Evolutionary conservation across 495 filamentous ascomycete species (phyloP).

Genomic region (Penicillium lagena): DNA sequence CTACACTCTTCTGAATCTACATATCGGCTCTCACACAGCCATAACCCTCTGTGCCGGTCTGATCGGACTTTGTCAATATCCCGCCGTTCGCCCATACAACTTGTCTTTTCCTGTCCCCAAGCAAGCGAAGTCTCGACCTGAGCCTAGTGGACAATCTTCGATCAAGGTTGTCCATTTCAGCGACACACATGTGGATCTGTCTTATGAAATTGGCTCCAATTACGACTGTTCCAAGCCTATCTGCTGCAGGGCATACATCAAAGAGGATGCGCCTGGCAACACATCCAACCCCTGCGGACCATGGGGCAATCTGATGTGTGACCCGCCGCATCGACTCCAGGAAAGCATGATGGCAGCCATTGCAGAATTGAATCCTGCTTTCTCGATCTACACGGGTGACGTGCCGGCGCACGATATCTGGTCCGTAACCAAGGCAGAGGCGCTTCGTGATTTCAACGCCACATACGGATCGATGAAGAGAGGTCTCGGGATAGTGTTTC

Average conservation of each 20-base stretch:
- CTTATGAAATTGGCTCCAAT: constrained; percentile 43
- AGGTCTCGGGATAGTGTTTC: constrained; percentile 36
- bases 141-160: constrained; percentile 37
- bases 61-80: constrained; percentile 43
- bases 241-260: constrained; percentile 45
- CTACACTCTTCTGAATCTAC: constrained; percentile 36
- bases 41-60: constrained; percentile 42
- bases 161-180: constrained; percentile 49
- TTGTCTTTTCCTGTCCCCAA: constrained; percentile 41
- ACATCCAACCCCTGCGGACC: constrained; percentile 37
- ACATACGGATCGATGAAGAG: constrained; percentile 30
- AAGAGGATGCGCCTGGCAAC: constrained; percentile 33
- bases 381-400: constrained; percentile 28
- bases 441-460: constrained; percentile 32
- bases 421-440: constrained; percentile 26
- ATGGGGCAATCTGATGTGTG: constrained; percentile 45
- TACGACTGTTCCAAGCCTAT: constrained; percentile 49
- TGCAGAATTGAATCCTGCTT: constrained; percentile 14
- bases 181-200: constrained; percentile 49
- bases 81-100: constrained; percentile 31
- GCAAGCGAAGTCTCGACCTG: constrained; percentile 28
- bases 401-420: constrained; percentile 25
- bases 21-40: constrained; percentile 39
- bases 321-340: constrained; percentile 43
- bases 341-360: constrained; percentile 48